Evolutionary conservation across 2,329 filamentous ascomycete genomes (phyloP), one percentile per base, ranked within the genome.

Genomic region (Zymoseptoria ardabiliae): DNA sequence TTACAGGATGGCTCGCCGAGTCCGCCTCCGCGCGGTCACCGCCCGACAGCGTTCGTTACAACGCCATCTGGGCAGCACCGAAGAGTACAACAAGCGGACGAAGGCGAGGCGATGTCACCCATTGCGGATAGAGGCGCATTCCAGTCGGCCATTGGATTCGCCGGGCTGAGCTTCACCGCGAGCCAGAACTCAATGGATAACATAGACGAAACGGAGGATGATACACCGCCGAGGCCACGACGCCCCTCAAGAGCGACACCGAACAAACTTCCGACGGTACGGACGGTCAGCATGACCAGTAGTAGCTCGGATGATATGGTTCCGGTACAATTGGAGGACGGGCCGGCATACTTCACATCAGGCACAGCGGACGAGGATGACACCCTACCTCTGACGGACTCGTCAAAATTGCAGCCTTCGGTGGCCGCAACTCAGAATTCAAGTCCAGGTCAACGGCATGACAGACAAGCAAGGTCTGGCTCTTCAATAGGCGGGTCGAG

Each of bases 351-450:
- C 68, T 82, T 82, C 61, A 79, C 83, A 4, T 77, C 71, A 3
- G 66, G 65, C 2, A 72, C 74, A 45, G 65, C 61, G 7, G 74
- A 77, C 50, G 79, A 83, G 63, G 78, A 84, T 72, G 76, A 87
- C 77, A 81, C 83, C 70, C 73, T 84, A 71, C 82, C 79, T 13
- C 72, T 86, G 70, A 88, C 85, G 1, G 80, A 85, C 65, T 71
- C 75, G 58, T 77, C 74, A 60, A 78, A 82, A 63, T 70, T 85
- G 50, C 80, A 84, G 62, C 82, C 83, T 50, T 82, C 85, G 50
- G 81, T 79, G 62, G 81, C 81, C 19, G 76, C 77, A 19, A 63
- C 67, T 25, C 68, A 69, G 3, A 71, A 71, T 20, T 75, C 75
- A 50, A 69, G 76, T 13, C 68, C 74, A 28, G 75, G 74, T 50